These are phyloP conservation scores for Ichthyophthirius multifiliis DNA, from an alignment of 169 alveolate species.

Conservation along the genomic window DNA sequence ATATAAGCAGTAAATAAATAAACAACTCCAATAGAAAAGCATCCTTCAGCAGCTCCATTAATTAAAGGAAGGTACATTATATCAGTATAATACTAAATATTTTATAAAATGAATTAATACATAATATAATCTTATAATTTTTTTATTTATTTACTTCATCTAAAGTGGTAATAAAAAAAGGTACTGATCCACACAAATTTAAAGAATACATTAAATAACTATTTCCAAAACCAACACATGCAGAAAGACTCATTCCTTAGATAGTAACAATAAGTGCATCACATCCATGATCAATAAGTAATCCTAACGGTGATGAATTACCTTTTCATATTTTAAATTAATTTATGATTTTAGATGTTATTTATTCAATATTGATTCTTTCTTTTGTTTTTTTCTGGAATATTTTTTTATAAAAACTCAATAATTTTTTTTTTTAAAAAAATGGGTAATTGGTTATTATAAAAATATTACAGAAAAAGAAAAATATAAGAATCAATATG, in stretches of 20 bases:
- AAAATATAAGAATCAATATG: no score
- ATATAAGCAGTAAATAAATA: background rate
- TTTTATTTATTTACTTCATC: background rate
- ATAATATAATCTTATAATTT: background rate
- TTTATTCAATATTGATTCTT: no score
- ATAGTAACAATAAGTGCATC: background rate
- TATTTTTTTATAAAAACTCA: no score
- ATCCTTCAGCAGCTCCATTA: constrained; percentile 41
- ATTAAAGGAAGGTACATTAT: constrained; percentile 29
- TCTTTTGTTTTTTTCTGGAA: no score
- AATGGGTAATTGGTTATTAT: no score
- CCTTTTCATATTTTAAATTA: background rate
- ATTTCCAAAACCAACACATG: background rate
- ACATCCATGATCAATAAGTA: constrained; percentile 20
- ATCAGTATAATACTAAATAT: constrained; percentile 43
- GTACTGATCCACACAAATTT: background rate
- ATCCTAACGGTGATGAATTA: constrained; percentile 8
- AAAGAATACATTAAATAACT: no score
- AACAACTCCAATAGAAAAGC: background rate
- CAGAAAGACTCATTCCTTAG: background rate
- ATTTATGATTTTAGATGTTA: no score
- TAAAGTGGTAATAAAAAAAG: background rate
- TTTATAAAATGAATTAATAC: background rate
- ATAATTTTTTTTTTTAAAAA: no score
- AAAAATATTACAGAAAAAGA: no score